Evolutionary conservation across 2,329 filamentous ascomycete genomes (phyloP), one percentile per base, ranked within the genome.

Genomic region (Apiospora pterosperma): DNA sequence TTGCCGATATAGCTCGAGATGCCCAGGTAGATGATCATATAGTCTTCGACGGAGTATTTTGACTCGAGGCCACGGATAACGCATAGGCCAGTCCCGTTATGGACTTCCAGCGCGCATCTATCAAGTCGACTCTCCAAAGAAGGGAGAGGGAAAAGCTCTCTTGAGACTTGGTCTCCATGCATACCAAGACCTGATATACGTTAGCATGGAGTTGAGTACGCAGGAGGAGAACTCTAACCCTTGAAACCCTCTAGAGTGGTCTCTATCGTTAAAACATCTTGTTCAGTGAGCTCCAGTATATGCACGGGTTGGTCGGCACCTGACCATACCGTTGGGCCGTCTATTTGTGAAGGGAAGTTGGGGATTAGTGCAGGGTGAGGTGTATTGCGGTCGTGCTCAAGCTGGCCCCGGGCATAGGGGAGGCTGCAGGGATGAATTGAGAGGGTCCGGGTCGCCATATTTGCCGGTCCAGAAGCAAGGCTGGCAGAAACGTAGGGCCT

Each of bases 1-100:
- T 84, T 79, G 1, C 83, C 87, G 61, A 90, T 80, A 69, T 89
- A 82, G 63, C 80, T 82, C 1, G 86, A 80, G 12, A 90, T 74
- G 0, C 84, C 87, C 5, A 88, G 78, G 68, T 85, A 88, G 52
- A 88, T 76, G 5, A 82, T 78, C 19, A 85, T 74, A 62, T 84
- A 85, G 62, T 89, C 85, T 66, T 87, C 82, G 28, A 79, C 75
- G 3, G 80, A 79, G 71, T 85, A 84, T 1, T 72, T 75, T 2
- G 75, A 69, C 16, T 82, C 78, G 1, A 90, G 75, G 3, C 87
- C 87, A 5, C 81, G 80, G 42, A 90, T 71, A 10, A 89, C 78
- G 60, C 80, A 80, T 67, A 90, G 81, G 0, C 87, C 87, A 8
- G 68, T 71, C 4, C 80, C 81, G 10, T 73, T 66, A 63, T 84